phyloP scores from a whole-genome alignment of 192 early-diverging fungal genomes.

The Kickxella alabastrina region DNA sequence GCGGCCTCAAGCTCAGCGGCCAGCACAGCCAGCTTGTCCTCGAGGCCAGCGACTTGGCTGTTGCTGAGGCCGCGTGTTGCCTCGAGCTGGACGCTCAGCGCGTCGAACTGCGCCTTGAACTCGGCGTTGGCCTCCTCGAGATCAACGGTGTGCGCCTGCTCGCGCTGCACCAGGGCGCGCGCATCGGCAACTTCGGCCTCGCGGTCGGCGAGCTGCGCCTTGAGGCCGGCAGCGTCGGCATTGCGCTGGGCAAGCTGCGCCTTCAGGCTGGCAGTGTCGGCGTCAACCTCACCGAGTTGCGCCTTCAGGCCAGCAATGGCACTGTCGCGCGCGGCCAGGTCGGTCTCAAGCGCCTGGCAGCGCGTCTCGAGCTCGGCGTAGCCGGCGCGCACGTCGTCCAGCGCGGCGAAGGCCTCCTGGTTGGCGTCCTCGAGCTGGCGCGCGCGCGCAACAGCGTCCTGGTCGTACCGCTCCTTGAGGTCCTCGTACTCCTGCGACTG shows the following conservation, averaged over 20 bases:
- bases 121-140: conserved; percentile 47
- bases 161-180: conserved; percentile 68
- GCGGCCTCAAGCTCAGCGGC: conserved; percentile 13
- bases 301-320: too few relatives aligned
- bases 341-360: conserved; percentile 57
- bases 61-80: conserved; percentile 5
- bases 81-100: conserved; percentile 14
- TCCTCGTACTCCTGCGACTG: conserved; percentile 63
- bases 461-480: conserved; percentile 59
- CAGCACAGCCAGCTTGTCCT: conserved; percentile 8
- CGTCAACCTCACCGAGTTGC: too few relatives aligned
- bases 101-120: conserved; percentile 60
- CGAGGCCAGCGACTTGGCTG: conserved; percentile 7
- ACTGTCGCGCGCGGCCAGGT: too few relatives aligned
- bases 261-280: too few relatives aligned
- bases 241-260: too few relatives aligned
- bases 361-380: conserved; percentile 60
- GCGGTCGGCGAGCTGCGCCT: too few relatives aligned
- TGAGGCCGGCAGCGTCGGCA: too few relatives aligned
- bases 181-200: conserved; percentile 77
- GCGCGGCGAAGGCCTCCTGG: conserved; percentile 56
- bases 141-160: conserved; percentile 55
- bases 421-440: conserved; percentile 57
- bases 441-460: conserved; percentile 55
- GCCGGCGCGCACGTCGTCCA: conserved; percentile 62